These are phyloP conservation scores for Cryphonectria nitschkei DNA, from an alignment of 2,329 filamentous ascomycete genomes.

Conservation along the genomic window DNA sequence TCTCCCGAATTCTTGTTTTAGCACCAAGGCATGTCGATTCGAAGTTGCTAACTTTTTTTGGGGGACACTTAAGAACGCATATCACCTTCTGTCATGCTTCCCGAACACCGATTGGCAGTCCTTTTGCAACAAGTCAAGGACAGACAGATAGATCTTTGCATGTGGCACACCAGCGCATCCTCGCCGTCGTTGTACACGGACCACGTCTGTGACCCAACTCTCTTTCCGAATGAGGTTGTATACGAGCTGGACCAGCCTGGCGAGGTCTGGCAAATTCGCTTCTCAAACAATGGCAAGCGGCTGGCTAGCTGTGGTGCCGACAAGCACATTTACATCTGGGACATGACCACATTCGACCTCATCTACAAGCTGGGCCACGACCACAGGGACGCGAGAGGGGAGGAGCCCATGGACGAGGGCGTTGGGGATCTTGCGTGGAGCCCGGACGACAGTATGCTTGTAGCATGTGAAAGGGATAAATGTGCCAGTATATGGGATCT, in stretches of 20 bases:
- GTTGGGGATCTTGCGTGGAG: slow-evolving; percentile 89
- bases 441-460: slow-evolving; percentile 83
- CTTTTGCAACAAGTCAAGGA: slow-evolving; percentile 84
- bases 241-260: slow-evolving; percentile 75
- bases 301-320: slow-evolving; percentile 83
- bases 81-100: slow-evolving; percentile 95
- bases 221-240: slow-evolving; percentile 76
- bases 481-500: slow-evolving; percentile 77
- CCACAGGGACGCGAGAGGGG: slow-evolving; percentile 5
- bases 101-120: slow-evolving; percentile 82
- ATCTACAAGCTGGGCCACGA: slow-evolving; percentile 69
- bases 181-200: slow-evolving; percentile 88
- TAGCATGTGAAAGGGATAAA: slow-evolving; percentile 79
- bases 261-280: slow-evolving; percentile 90
- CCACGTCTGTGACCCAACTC: slow-evolving; percentile 77
- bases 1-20: neutral
- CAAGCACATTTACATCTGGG: slow-evolving; percentile 78
- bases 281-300: slow-evolving; percentile 83
- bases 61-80: slow-evolving; percentile 68
- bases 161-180: slow-evolving; percentile 82
- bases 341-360: slow-evolving; percentile 70
- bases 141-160: slow-evolving; percentile 78
- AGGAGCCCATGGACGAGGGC: slow-evolving; percentile 46
- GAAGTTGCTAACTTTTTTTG: slow-evolving; percentile 30
- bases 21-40: too few relatives aligned